Percentiles rank a stretch among this genome's conserved stretches.
phyloP scores from a whole-genome alignment of 2,329 filamentous ascomycete genomes.

The Ceratocystis papillata region DNA sequence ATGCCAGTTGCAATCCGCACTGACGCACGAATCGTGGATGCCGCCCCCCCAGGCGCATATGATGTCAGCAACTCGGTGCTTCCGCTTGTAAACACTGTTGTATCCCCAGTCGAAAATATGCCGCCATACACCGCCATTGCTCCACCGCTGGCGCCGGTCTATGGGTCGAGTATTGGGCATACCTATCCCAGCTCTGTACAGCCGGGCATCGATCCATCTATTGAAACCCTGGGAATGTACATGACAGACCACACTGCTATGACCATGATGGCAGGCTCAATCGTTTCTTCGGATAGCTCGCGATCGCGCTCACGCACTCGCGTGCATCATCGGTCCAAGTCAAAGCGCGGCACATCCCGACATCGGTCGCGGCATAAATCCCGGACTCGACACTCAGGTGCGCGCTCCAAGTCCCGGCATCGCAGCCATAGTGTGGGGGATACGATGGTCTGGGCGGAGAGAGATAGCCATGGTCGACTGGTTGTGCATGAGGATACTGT shows the following conservation, averaged over 20 bases:
- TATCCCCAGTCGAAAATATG: slow-evolving; percentile 26
- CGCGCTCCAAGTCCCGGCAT: slow-evolving; percentile 3
- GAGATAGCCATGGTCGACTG: slow-evolving; percentile 44
- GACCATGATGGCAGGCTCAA: neutral
- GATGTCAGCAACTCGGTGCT: slow-evolving; percentile 27
- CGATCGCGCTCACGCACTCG: slow-evolving; percentile 16
- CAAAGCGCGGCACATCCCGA: slow-evolving; percentile 8
- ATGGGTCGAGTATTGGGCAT: neutral
- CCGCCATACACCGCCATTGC: neutral
- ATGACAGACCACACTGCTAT: neutral
- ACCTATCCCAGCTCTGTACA: neutral
- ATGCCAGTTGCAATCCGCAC: slow-evolving; percentile 19
- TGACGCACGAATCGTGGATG: slow-evolving; percentile 20
- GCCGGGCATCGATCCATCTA: neutral
- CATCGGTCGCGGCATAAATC: slow-evolving; percentile 20
- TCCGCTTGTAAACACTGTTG: slow-evolving; percentile 30
- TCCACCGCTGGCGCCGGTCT: neutral
- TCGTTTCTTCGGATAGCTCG: slow-evolving; percentile 7
- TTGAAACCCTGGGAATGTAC: neutral
- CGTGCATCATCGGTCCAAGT: slow-evolving; percentile 14
- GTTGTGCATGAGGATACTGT: slow-evolving; percentile 53
- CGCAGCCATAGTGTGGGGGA: slow-evolving; percentile 8
- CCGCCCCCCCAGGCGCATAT: slow-evolving; percentile 14
- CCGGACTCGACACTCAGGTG: neutral
- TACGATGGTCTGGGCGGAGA: slow-evolving; percentile 10